Percentiles rank a stretch among this genome's conserved stretches.
Evolutionary conservation across 2,329 filamentous ascomycete species (phyloP).

Genomic region (Fusarium nygamai): DNA sequence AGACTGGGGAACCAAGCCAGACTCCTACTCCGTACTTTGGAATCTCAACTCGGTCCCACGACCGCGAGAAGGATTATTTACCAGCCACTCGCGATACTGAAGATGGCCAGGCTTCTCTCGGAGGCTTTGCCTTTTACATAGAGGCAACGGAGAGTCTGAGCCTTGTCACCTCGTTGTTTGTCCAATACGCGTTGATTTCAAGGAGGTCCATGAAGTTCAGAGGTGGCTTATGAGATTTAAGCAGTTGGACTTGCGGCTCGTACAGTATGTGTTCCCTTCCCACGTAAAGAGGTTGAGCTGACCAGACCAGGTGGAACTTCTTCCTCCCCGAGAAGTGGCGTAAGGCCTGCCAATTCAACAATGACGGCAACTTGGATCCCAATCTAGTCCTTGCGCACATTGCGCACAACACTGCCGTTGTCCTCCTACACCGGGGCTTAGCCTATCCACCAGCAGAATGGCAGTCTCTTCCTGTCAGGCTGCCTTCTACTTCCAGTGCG

Average conservation of each 20-base stretch:
- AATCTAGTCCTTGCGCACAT: conserved; percentile 47
- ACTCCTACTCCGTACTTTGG: conserved; percentile 54
- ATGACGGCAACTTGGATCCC: conserved; percentile 53
- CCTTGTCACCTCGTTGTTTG: conserved; percentile 54
- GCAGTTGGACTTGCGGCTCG: conserved; percentile 54
- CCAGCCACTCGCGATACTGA: conserved; percentile 8
- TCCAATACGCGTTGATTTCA: conserved; percentile 53
- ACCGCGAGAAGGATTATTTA: conserved; percentile 27
- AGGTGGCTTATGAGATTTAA: conserved; percentile 58
- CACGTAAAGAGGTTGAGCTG: not conserved
- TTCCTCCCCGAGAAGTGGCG: conserved; percentile 56
- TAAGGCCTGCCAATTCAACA: conserved; percentile 52
- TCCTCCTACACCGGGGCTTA: conserved; percentile 38
- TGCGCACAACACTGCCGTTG: conserved; percentile 39
- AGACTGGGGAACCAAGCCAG: conserved; percentile 46
- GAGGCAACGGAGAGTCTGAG: conserved; percentile 56
- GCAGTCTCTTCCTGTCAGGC: conserved; percentile 15
- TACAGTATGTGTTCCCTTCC: conserved; percentile 44
- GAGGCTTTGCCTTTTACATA: conserved; percentile 57
- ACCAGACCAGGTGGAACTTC: conserved; percentile 56
- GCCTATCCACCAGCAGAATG: conserved; percentile 36
- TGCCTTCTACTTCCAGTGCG: conserved; percentile 28
- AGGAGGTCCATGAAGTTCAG: conserved; percentile 49
- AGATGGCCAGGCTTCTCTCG: conserved; percentile 43
- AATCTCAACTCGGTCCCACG: conserved; percentile 46